Conservation (phyloP, 148 eudicot genomes). For the Spergularia marina region DNA sequence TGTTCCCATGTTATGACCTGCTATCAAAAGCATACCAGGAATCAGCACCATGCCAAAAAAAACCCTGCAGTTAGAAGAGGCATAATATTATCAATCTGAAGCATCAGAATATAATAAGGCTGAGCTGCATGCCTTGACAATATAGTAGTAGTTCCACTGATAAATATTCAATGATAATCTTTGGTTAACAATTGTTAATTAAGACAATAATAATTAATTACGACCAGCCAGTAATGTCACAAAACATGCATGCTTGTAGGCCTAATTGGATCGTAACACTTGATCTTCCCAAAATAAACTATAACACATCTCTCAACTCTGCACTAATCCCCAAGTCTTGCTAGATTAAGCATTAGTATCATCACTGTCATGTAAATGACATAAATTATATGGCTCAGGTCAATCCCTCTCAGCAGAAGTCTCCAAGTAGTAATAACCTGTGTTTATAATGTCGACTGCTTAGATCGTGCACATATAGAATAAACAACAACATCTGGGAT, state of each 20-base stretch:
- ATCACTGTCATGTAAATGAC: neutral
- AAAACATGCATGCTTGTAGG: neutral
- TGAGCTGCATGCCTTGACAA: too few species aligned
- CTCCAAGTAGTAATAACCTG: neutral
- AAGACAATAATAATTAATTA: neutral
- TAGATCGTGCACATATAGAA: constrained; percentile 15
- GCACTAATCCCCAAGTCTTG: neutral
- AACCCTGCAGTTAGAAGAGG: neutral
- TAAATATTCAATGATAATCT: neutral
- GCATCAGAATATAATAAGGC: neutral
- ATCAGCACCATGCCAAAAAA: neutral
- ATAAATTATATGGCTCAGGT: constrained; percentile 7
- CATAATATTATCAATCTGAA: neutral
- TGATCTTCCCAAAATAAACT: neutral
- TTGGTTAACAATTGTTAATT: neutral
- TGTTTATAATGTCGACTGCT: constrained; percentile 7
- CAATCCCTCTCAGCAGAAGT: neutral
- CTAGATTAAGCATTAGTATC: neutral
- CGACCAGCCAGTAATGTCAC: neutral
- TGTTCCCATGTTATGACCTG: neutral
- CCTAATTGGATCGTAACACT: neutral
- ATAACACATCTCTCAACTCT: neutral
- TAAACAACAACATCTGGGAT: constrained; percentile 3
- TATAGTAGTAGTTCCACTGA: neutral
- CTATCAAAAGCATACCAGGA: neutral